Base-by-base conservation (phyloP, 495 filamentous ascomycete species). In the Aspergillus hancockii region DNA sequence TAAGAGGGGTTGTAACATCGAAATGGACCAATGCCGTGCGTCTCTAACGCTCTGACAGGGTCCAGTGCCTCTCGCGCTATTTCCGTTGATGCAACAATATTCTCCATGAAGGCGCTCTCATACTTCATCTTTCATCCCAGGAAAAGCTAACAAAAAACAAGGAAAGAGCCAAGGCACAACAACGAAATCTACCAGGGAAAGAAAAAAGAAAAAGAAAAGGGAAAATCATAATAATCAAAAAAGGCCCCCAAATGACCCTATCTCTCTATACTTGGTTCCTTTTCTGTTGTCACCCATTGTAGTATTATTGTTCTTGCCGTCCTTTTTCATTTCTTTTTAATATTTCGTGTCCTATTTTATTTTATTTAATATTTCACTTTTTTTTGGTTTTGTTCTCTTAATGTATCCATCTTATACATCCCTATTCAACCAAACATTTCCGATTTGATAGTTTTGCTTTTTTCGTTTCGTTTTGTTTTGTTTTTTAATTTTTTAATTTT, bases 1-100 rank as follows among this genome's bases (percentile, higher is more conserved):
- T 55, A 66, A 60, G 58, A 58, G 58, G 62, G 59, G 60, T 67
- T 66, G 67, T 70, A 72, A 73, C 71, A 71, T 73, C 68, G 66
- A 57, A 36, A 54, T 63, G 60, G 60, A 57, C 72, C 68, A 72
- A 75, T 71, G 63, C 61, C 62, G 67, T 69, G 65, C 62, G 52
- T 66, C 66, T 69, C 58, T 49, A 68, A 58, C 57, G 54, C 61
- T 61, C 59, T 57, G 58, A 58, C 61, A 63, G 53, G 59, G 59
- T 56, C 60, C 55, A 63, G 52, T 59, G n/a, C 25, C 41, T 65
- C 46, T 65, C 46, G 54, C 58, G 56, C 58, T 52, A 46, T 47
- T 61, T 57, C 19, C 43, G 40, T 49, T 62, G 63, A 72, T 71
- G 65, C 65, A 67, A 69, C 68, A 61, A 64, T 65, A 59, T 63